phyloP scores from a whole-genome alignment of 148 eudicot species.

The Cornus suecica region DNA sequence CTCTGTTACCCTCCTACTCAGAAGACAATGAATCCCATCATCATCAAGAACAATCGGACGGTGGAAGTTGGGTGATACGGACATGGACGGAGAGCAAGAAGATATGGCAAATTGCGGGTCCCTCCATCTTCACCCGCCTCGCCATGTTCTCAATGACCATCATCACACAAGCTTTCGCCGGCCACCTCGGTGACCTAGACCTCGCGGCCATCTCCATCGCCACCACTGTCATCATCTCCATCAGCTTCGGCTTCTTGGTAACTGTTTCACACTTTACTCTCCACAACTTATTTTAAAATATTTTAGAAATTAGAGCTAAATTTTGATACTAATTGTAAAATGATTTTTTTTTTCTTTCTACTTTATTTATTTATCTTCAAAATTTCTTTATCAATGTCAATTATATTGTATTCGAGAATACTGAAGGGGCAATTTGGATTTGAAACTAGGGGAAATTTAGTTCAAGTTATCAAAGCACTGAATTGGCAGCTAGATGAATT shows the following conservation, averaged over 20 bases:
- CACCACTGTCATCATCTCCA: constrained; percentile 32
- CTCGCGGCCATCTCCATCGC: constrained; percentile 31
- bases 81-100: constrained; percentile 26
- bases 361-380: too few species aligned
- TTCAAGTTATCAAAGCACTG: too few species aligned
- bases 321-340: too few species aligned
- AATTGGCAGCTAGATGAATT: too few species aligned
- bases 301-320: too few species aligned
- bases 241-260: constrained; percentile 33
- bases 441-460: too few species aligned
- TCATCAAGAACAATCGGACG: background rate
- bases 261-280: background rate
- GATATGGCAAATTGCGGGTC: constrained; percentile 29
- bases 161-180: constrained; percentile 32
- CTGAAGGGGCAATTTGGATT: too few species aligned
- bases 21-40: background rate
- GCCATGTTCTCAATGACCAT: constrained; percentile 27
- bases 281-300: too few species aligned
- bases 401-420: too few species aligned
- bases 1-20: background rate
- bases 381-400: too few species aligned
- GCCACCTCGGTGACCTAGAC: constrained; percentile 31
- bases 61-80: constrained; percentile 7
- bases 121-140: constrained; percentile 32
- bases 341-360: too few species aligned